Evolutionary conservation across 441 rosid species (phyloP).

Genomic region (Capsella rubella): DNA sequence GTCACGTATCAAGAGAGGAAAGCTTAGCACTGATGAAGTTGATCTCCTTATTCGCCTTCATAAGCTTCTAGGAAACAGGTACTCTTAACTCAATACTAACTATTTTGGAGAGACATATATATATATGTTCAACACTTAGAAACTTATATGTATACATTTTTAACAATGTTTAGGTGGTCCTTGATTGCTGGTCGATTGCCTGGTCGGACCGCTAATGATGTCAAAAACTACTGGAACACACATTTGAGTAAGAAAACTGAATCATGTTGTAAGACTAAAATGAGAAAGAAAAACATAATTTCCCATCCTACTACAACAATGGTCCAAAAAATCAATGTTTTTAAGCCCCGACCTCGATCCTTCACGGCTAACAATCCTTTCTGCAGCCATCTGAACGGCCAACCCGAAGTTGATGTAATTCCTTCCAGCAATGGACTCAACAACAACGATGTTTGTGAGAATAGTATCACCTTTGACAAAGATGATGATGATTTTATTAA

Average conservation of each 20-base stretch:
- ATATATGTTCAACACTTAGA: neutral
- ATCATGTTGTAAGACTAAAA: neutral
- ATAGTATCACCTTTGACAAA: constrained; percentile 21
- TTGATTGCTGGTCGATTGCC: constrained; percentile 60
- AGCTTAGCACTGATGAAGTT: constrained; percentile 51
- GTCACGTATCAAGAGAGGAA: constrained; percentile 53
- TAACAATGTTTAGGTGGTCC: constrained; percentile 47
- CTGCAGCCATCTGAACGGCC: neutral
- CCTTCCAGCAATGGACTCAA: constrained; percentile 23
- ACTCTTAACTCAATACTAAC: neutral
- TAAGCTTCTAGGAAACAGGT: constrained; percentile 59
- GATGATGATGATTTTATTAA: constrained; percentile 15
- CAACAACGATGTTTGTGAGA: constrained; percentile 5
- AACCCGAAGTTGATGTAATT: neutral
- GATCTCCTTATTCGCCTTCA: constrained; percentile 57
- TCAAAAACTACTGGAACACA: constrained; percentile 59
- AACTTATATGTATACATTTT: neutral
- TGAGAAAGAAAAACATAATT: neutral
- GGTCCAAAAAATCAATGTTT: constrained; percentile 33
- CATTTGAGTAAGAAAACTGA: constrained; percentile 40
- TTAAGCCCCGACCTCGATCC: constrained; percentile 48
- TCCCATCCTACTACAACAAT: neutral
- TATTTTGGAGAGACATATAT: neutral
- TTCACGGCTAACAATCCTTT: constrained; percentile 1
- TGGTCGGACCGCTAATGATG: constrained; percentile 58